phyloP scores from a whole-genome alignment of 148 eudicot species.

The Camellia granthamiana region DNA sequence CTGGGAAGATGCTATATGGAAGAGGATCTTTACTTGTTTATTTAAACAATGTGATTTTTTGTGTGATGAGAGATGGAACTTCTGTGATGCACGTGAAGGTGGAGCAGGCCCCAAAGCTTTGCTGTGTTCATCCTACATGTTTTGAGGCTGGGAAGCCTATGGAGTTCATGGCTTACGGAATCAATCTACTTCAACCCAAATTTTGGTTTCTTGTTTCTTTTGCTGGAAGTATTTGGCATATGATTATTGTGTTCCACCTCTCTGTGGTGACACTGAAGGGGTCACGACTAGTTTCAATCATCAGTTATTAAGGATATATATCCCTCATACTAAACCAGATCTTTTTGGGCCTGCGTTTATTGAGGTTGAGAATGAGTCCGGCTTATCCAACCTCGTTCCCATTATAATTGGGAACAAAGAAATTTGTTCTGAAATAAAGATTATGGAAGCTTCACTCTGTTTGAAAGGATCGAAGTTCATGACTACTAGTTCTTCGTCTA shows the following conservation, averaged over 20 bases:
- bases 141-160: conserved; percentile 92
- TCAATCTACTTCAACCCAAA: conserved; percentile 76
- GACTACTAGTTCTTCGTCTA: conserved; percentile 25
- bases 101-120: conserved; percentile 62
- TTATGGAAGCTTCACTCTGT: conserved; percentile 35
- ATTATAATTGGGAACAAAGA: conserved; percentile 64
- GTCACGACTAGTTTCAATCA: conserved; percentile 35
- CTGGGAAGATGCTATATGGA: conserved; percentile 70
- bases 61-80: conserved; percentile 64
- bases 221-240: too few species aligned
- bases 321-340: conserved; percentile 57
- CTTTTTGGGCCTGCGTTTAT: conserved; percentile 79
- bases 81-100: conserved; percentile 55
- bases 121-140: conserved; percentile 71
- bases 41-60: conserved; percentile 58
- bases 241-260: too few species aligned
- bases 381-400: conserved; percentile 84
- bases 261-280: too few species aligned
- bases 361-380: conserved; percentile 90
- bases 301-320: conserved; percentile 63
- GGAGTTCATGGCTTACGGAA: conserved; percentile 82
- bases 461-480: conserved; percentile 25
- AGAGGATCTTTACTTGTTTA: conserved; percentile 66
- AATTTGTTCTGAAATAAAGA: conserved; percentile 64
- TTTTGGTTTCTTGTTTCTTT: too few species aligned